Base-by-base conservation (phyloP, 73 alveolate genomes). In the Symbiodinium pilosum region DNA sequence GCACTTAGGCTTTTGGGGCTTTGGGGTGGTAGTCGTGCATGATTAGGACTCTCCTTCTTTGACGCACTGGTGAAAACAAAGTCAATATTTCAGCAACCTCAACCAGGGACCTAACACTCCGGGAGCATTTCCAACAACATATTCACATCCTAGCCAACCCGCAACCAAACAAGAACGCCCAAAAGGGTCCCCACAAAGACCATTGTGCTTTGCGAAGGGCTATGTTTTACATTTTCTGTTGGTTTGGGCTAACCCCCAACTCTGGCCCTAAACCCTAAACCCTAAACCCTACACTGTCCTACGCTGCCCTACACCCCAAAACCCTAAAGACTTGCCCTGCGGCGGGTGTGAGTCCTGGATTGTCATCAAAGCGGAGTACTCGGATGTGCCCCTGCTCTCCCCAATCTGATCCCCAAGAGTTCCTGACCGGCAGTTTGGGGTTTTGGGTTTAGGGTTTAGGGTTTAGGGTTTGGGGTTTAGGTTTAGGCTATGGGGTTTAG, bases 311-410 rank as follows among this genome's bases (percentile, higher is more conserved):
- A 24, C 0, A 59, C 9, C 39, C 39, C 77, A 1, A 59, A 59
- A 1, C 38, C 77, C 77, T 14, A 6, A 59, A 14, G 38, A 7
- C 59, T 47, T 14, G 14, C 59, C 59, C 59, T 47, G 14, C 59
- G 56, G 85, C 96, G 2, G n/a, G 36, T 4, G 92, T 6, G 36
- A 36, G 77, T 36, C 77, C 77, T 5, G 77, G 77, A 0, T 16
- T 36, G 28, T 64, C 77, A 4, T 64, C 77, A 26, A 64, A 64
- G 77, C 77, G 77, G 77, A 64, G 77, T 36, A 64, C 30, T 0
- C 77, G 77, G 41, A 64, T 64, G 40, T 64, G 77, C 77, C 77
- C 77, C 77, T 64, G 38, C 77, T 64, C 77, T 12, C 77, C 77
- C 77, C 77, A 64, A 32, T 7, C 32, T 21, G 36, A 16, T 7